Percentiles rank a stretch among this genome's conserved stretches.
Evolutionary conservation across 208 protist species (phyloP).

Genomic region (Leishmania tropica): DNA sequence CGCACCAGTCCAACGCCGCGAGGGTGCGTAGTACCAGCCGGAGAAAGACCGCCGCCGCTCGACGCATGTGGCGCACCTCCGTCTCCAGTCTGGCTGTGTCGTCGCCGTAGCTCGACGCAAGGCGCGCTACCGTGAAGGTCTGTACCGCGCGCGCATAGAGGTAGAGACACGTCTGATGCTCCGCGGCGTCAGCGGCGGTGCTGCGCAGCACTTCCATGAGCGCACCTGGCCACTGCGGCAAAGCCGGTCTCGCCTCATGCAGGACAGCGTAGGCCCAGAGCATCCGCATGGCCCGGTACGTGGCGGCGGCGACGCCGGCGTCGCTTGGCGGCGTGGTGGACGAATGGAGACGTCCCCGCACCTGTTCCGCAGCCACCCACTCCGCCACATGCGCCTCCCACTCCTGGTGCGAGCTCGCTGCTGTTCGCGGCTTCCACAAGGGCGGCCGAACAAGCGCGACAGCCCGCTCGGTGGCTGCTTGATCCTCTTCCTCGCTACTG

Average conservation of each 20-base stretch:
- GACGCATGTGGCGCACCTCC: conserved; percentile 18
- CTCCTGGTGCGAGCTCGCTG: not conserved
- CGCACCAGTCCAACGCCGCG: conserved; percentile 29
- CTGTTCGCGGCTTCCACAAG: not conserved
- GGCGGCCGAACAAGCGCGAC: conserved; percentile 2
- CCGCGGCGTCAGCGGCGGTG: conserved; percentile 15
- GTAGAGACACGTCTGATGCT: conserved; percentile 10
- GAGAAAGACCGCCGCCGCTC: conserved; percentile 13
- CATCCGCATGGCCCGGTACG: conserved; percentile 15
- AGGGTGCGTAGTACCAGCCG: conserved; percentile 20
- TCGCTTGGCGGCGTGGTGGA: conserved; percentile 1
- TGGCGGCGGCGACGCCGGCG: not conserved
- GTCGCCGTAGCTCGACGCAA: not conserved
- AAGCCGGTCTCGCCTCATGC: not conserved
- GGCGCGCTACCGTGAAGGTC: conserved; percentile 11
- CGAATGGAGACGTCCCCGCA: not conserved
- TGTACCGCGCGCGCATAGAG: conserved; percentile 21
- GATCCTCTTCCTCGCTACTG: not conserved
- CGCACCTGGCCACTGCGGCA: conserved; percentile 17
- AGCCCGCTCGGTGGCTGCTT: not conserved
- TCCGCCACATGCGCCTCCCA: conserved; percentile 26
- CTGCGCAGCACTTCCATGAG: conserved; percentile 21
- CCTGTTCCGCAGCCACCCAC: conserved; percentile 15
- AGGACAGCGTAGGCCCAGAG: conserved; percentile 24
- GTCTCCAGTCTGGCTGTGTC: conserved; percentile 1